Evolutionary conservation across 2,329 filamentous ascomycete genomes (phyloP), one percentile per base, ranked within the genome.

Genomic region (Rhynchosporium graminicola): DNA sequence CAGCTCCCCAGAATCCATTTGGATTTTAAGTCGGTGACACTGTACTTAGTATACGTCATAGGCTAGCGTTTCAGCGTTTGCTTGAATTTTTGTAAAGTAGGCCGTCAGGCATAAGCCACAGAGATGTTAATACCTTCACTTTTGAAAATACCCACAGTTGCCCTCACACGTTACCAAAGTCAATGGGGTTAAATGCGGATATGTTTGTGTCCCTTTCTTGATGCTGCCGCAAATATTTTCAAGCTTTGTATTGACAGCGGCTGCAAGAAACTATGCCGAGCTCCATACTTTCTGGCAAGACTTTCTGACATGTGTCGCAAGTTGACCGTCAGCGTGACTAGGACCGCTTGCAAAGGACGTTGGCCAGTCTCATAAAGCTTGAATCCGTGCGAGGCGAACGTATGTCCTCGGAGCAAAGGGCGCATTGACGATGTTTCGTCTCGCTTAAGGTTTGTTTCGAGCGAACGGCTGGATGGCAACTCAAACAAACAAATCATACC

Each of bases 1-100:
- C 69, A 89, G 87, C 87, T 63, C 86, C 87, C 57, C 81, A 87
- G 71, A 90, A 90, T 74, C 87, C 87, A 1, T 90, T 90, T 75
- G 87, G 87, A 46, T 90, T 89, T 70, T 89, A 81, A 62, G 59
- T 62, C 45, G 48, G 47, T 26, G 59, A 58, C 36, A 60, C n/a
- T 71, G 65, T 69, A 69, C 51, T 70, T n/a, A 8, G n/a, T 69
- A 67, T 62, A 63, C 56, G 5, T 36, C 33, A 10, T 56, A 61
- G 57, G 60, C 59, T 65, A 64, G 67, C 62, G 45, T 62, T 64
- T 66, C 64, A 63, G 66, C 62, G 48, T 61, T 64, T 67, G 59
- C 63, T 64, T 67, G 52, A 20, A 62, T 66, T 58, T 72, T 58
- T 72, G 70, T 72, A 71, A 65, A 69, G 64, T 71, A 73, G 60